Percentiles rank a stretch among this genome's conserved stretches.
These are phyloP conservation scores for Pinus tabuliformis DNA, from an alignment of 75 land plant species.

Conservation along the genomic window DNA sequence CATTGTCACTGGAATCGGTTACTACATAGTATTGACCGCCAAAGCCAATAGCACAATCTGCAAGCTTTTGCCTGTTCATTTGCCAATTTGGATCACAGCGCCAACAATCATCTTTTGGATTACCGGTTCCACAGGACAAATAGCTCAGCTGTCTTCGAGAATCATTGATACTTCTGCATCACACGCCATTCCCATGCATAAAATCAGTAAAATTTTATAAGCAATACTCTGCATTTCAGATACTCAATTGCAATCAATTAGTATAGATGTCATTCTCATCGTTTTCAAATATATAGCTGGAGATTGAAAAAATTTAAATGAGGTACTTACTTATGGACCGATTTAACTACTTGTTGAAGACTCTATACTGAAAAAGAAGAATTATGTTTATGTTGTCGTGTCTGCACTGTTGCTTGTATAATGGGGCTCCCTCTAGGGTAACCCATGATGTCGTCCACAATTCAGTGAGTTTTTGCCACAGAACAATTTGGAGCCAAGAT, in stretches of 20 bases:
- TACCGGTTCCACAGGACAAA: constrained; percentile 24
- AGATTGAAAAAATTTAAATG: background rate
- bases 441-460: background rate
- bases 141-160: constrained; percentile 1
- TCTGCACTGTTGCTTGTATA: background rate
- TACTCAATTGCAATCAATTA: background rate
- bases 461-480: background rate
- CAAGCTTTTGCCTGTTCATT: constrained; percentile 32
- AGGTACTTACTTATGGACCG: background rate
- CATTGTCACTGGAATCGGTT: constrained; percentile 53
- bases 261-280: background rate
- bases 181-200: background rate
- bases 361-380: background rate
- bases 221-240: background rate
- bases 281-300: background rate
- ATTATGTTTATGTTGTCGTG: background rate
- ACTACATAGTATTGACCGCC: constrained; percentile 46
- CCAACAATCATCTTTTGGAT: constrained; percentile 49
- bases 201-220: background rate
- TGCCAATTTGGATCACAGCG: constrained; percentile 37
- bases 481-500: background rate
- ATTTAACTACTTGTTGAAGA: background rate
- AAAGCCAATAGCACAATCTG: constrained; percentile 48
- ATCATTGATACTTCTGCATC: constrained; percentile 6
- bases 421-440: background rate